Conservation (phyloP, 768 basidiomycete species). For the Leccinum obscurum region DNA sequence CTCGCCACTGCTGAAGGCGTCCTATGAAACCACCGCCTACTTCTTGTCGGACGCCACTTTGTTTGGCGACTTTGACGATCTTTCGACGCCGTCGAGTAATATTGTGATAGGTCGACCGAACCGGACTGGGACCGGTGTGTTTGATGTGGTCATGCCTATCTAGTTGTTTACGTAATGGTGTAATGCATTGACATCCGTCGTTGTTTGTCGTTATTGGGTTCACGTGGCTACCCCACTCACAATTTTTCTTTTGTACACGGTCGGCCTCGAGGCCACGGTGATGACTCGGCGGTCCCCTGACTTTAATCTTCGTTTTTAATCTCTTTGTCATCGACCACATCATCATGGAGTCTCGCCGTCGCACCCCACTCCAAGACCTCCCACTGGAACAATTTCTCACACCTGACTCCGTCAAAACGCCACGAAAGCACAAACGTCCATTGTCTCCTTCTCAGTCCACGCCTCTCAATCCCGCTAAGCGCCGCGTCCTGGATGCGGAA, state of each 20-base stretch:
- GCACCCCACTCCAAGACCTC: slow-evolving; percentile 58
- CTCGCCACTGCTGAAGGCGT: slow-evolving; percentile 96
- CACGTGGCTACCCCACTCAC: slow-evolving; percentile 6
- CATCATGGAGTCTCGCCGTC: slow-evolving; percentile 32
- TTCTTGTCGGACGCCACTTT: slow-evolving; percentile 95
- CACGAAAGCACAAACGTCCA: slow-evolving; percentile 56
- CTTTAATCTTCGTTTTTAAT: slow-evolving; percentile 16
- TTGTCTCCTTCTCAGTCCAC: slow-evolving; percentile 53
- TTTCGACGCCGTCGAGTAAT: slow-evolving; percentile 86
- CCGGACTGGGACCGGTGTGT: slow-evolving; percentile 91
- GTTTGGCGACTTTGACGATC: slow-evolving; percentile 92
- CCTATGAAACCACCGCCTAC: slow-evolving; percentile 92
- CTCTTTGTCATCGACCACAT: slow-evolving; percentile 8
- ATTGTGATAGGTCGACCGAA: slow-evolving; percentile 89
- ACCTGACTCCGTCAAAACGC: slow-evolving; percentile 28
- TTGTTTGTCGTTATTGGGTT: slow-evolving; percentile 27
- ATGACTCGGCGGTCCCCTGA: slow-evolving; percentile 28
- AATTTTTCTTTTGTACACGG: slow-evolving; percentile 19
- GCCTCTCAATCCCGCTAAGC: slow-evolving; percentile 63
- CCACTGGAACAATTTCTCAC: slow-evolving; percentile 57
- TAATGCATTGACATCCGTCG: slow-evolving; percentile 12
- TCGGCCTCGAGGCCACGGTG: slow-evolving; percentile 23
- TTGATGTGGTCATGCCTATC: slow-evolving; percentile 75
- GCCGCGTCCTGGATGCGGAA: slow-evolving; percentile 61
- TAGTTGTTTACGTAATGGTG: slow-evolving; percentile 8